A percentile compares a stretch with the other conserved stretches of the same genome.
Conservation (phyloP, 805 yeast genomes). For the Metschnikowia reukaufii region DNA sequence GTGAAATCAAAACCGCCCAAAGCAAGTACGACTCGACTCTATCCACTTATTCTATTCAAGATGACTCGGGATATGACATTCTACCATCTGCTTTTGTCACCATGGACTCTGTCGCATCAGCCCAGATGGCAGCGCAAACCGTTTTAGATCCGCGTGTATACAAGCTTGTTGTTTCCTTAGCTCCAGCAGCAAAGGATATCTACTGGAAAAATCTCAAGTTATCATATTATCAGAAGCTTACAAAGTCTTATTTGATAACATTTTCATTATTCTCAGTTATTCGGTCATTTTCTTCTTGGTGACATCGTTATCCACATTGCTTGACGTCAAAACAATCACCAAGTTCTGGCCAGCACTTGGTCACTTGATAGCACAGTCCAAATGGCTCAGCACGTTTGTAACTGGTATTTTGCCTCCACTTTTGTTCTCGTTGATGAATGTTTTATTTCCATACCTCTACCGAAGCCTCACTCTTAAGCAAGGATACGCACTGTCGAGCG, state of each 20-base stretch:
- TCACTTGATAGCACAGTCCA: conserved; percentile 48
- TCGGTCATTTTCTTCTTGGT: conserved; percentile 55
- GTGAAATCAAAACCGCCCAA: conserved; percentile 36
- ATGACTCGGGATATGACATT: conserved; percentile 36
- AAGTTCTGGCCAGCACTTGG: conserved; percentile 63
- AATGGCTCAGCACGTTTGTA: conserved; percentile 53
- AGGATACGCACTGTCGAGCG: conserved; percentile 57
- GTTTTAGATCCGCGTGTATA: conserved; percentile 46
- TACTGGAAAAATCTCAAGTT: conserved; percentile 47
- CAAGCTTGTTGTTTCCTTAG: conserved; percentile 41
- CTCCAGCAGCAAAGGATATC: conserved; percentile 50
- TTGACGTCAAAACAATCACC: conserved; percentile 54
- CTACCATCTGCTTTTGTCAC: conserved; percentile 48
- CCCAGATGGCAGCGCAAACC: conserved; percentile 51
- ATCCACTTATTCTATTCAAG: conserved; percentile 27
- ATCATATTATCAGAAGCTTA: conserved; percentile 37
- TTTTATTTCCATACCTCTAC: conserved; percentile 55
- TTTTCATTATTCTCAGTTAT: conserved; percentile 48
- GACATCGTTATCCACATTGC: conserved; percentile 54
- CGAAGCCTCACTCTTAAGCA: conserved; percentile 50
- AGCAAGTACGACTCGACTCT: conserved; percentile 29
- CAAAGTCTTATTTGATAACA: conserved; percentile 43
- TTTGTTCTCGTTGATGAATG: conserved; percentile 54
- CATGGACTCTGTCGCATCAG: conserved; percentile 49
- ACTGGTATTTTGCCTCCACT: conserved; percentile 65